These are phyloP conservation scores for Phytophthora pseudosyringae DNA, from an alignment of 352 stramenopile species.

Conservation along the genomic window DNA sequence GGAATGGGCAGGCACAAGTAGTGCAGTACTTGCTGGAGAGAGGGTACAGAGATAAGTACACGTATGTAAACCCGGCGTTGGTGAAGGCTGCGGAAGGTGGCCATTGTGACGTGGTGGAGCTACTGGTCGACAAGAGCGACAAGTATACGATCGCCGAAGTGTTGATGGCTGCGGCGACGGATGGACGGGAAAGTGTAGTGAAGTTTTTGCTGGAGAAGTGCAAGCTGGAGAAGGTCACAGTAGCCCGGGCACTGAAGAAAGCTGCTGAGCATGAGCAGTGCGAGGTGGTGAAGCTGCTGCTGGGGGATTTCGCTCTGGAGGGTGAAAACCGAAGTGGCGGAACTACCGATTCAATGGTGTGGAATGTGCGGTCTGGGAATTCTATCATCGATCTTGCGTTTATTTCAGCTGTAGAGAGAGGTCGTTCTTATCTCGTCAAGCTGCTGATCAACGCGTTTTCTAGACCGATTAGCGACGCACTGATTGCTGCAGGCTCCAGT, in stretches of 20 bases:
- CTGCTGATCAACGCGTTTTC: not conserved
- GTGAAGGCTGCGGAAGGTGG: constrained; percentile 4
- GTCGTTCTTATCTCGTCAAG: constrained; percentile 1
- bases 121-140: constrained; percentile 13
- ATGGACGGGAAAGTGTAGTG: constrained; percentile 3
- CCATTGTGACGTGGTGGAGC: constrained; percentile 13
- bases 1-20: constrained; percentile 5
- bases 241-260: constrained; percentile 13
- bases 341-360: not conserved
- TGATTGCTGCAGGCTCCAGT: not conserved
- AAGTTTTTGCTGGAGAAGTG: constrained; percentile 3
- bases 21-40: constrained; percentile 15
- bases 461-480: not conserved
- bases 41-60: constrained; percentile 1
- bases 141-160: constrained; percentile 3
- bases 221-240: not conserved
- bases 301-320: not conserved
- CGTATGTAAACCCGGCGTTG: constrained; percentile 4
- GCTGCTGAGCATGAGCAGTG: constrained; percentile 2
- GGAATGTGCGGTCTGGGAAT: not conserved
- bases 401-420: constrained; percentile 1
- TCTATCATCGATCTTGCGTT: constrained; percentile 2
- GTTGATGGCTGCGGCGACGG: not conserved
- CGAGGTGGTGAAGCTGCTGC: constrained; percentile 7
- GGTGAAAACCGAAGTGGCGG: not conserved